Conservation (phyloP, 192 early-diverging fungal species). For the Backusella macrospora region DNA sequence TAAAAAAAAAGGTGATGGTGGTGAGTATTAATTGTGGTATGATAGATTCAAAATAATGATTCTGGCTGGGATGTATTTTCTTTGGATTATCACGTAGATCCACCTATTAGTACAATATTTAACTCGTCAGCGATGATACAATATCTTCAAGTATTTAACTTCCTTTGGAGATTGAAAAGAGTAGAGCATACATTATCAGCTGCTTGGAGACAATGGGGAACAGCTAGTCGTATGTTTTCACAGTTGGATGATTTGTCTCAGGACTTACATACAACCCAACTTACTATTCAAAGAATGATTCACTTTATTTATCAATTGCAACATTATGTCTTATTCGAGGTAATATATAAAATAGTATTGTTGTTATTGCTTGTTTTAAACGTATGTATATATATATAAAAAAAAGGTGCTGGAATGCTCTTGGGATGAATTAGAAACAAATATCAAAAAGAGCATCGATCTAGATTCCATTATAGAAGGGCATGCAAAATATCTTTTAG, state of each 20-base stretch:
- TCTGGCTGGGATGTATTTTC: constrained; percentile 93
- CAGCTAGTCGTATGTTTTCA: constrained; percentile 57
- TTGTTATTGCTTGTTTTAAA: not conserved
- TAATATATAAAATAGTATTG: constrained; percentile 28
- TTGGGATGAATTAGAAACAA: constrained; percentile 77
- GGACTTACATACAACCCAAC: constrained; percentile 69
- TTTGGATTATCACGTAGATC: constrained; percentile 82
- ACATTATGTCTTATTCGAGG: constrained; percentile 92
- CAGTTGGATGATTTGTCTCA: constrained; percentile 52
- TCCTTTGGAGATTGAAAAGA: constrained; percentile 88
- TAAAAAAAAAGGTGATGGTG: not conserved
- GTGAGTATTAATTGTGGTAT: not conserved
- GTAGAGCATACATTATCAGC: constrained; percentile 76
- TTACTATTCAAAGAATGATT: constrained; percentile 84
- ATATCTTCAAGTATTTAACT: constrained; percentile 85
- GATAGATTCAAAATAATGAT: constrained; percentile 59
- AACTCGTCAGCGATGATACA: constrained; percentile 70
- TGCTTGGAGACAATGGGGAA: constrained; percentile 80
- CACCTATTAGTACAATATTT: constrained; percentile 87
- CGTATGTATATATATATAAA: not conserved
- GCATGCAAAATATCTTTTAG: constrained; percentile 74
- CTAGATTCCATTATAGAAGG: constrained; percentile 81
- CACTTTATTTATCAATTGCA: constrained; percentile 95
- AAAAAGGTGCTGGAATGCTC: constrained; percentile 82
- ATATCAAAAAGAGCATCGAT: constrained; percentile 65